Base-by-base conservation (phyloP, 78 protist genomes). In the Isochrysis galbana region DNA sequence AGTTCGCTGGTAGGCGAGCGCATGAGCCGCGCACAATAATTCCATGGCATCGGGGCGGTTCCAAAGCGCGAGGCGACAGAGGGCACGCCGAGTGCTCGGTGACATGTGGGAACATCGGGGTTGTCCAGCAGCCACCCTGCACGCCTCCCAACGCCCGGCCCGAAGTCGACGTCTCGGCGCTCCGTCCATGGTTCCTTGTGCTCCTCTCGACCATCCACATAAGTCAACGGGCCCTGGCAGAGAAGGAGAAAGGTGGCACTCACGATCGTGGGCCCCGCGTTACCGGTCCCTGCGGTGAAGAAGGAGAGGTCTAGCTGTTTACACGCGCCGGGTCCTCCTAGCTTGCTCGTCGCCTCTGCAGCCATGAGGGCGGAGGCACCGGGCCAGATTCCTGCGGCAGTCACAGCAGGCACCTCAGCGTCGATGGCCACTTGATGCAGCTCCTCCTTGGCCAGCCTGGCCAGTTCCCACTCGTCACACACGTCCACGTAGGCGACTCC, bases 271-370 rank as follows among this genome's bases (percentile, higher is more conserved):
- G 86, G 47, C 17, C 86, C 86, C 17, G 86, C 86, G 11, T 21
- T 21, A 2, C 86, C 86, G 39, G 86, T 77, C 23, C 86, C 86
- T 10, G 86, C 86, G 32, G 86, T 77, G 86, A 41, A 41, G 86
- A 77, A 77, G 46, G 32, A 17, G n/a, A 77, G 32, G 0, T 77
- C 86, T 2, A 41, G 42, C 46, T 26, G 0, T 3, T 74, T n/a
- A 0, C 47, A 21, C 4, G 45, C 86, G 1, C 34, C 36, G 26
- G 17, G 1, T 25, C 82, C 44, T 26, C 48, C 48, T n/a, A 77
- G 86, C 86, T 21, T 2, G 29, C n/a, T 1, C 26, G 25, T 14
- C 86, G 86, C 86, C 42, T 38, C 86, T 19, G 86, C 86, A 0
- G 48, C 47, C 86, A 77, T 77, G 36, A 77, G 86, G 36, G 86